Evolutionary conservation across 1,284 basidiomycete genomes (phyloP).

Genomic region (Naganishia sp.): DNA sequence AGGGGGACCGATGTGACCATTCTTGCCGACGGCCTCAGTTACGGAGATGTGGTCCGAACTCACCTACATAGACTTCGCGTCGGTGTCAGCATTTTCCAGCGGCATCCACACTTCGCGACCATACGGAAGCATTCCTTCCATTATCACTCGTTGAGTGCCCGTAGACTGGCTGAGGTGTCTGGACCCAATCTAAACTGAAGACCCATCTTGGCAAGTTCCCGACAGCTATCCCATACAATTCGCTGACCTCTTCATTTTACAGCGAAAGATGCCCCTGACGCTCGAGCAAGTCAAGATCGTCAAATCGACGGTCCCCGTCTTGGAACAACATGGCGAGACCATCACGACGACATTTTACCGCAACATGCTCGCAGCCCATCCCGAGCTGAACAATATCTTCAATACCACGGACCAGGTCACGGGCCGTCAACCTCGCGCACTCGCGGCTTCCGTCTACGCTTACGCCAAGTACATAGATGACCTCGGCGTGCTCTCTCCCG

Average conservation of each 20-base stretch:
- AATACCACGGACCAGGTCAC: conserved; percentile 29
- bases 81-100: too few relatives aligned
- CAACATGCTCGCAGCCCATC: conserved; percentile 43
- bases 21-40: too few relatives aligned
- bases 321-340: conserved; percentile 42
- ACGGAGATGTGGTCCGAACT: too few relatives aligned
- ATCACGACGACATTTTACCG: conserved; percentile 45
- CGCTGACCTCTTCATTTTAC: background rate
- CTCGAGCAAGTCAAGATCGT: conserved; percentile 42
- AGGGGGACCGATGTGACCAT: too few relatives aligned
- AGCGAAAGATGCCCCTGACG: conserved; percentile 35
- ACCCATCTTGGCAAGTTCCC: too few relatives aligned
- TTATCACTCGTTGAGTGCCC: background rate
- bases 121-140: background rate
- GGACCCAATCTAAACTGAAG: too few relatives aligned
- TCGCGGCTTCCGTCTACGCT: conserved; percentile 44
- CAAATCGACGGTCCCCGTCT: conserved; percentile 43
- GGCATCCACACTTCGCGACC: background rate
- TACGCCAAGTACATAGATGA: conserved; percentile 49
- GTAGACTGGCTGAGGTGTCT: too few relatives aligned
- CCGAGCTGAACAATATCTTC: conserved; percentile 43
- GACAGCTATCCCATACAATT: background rate
- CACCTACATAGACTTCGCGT: too few relatives aligned
- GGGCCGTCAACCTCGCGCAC: conserved; percentile 42
- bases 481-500: conserved; percentile 41